Evolutionary conservation across 495 filamentous ascomycete genomes (phyloP), one percentile per base, ranked within the genome.

Genomic region (Astrothelium subdiscretum): DNA sequence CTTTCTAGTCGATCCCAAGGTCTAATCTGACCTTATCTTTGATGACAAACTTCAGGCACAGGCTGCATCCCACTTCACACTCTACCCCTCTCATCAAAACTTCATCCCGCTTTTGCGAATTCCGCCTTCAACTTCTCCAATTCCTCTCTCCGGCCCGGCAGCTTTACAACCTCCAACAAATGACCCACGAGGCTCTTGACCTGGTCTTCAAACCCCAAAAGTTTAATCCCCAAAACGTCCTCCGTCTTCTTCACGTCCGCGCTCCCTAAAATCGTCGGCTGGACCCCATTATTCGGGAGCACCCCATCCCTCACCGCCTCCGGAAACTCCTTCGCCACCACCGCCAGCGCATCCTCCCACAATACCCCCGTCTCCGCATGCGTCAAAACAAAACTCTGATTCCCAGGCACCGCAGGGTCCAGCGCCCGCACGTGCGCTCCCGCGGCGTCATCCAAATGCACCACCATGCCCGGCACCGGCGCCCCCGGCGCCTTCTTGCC

Each of bases 401-500:
- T 61, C 26, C 62, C 62, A 11, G 4, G 4, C 26, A 64, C 58
- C 32, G 52, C 31, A 20, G 61, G 60, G 27, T 44, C 40, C 18
- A 64, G 58, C 12, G 62, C 29, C 26, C 20, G 31, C 2, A 64
- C 62, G 32, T 64, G 62, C 20, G 43, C 35, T 15, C 35, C 35
- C 35, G 35, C 35, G 8, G 15, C 35, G 15, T 38, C 35, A 38
- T 38, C 35, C 35, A 38, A 15, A 38, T 38, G 35, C 35, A 38
- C 35, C 1, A 38, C 35, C 35, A 15, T 38, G 8, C 35, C 35
- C 8, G 35, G 35, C 8, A 38, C 15, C 35, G 35, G 27, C 40
- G 57, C 32, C n/a, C n/a, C n/a, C 10, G 66, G 63, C 31, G 63
- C 59, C 35, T 68, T 42, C 29, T 15, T 44, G 12, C 20, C 57